Percentiles rank a stretch among this genome's conserved stretches.
These are phyloP conservation scores for Aspergillus panamensis DNA, from an alignment of 495 filamentous ascomycete genomes.

Conservation along the genomic window DNA sequence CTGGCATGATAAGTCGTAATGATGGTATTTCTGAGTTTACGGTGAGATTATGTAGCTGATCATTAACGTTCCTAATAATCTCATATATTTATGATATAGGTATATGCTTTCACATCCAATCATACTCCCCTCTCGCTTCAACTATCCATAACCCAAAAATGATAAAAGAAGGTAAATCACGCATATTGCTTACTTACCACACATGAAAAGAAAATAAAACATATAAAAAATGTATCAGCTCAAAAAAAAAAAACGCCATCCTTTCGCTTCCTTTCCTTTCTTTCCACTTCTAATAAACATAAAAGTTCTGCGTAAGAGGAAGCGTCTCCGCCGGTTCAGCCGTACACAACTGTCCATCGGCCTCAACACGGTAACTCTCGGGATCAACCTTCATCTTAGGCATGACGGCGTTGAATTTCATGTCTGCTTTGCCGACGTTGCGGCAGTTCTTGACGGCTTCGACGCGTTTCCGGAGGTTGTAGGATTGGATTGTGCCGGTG, in stretches of 20 bases:
- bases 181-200: neutral
- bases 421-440: slow-evolving; percentile 78
- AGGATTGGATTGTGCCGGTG: slow-evolving; percentile 59
- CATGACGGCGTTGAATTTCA: slow-evolving; percentile 88
- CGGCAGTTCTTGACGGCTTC: slow-evolving; percentile 80
- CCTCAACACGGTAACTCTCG: slow-evolving; percentile 85
- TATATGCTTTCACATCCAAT: neutral
- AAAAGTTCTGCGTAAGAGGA: slow-evolving; percentile 69
- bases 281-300: slow-evolving; percentile 16
- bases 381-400: slow-evolving; percentile 94
- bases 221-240: neutral
- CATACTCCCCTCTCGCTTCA: neutral
- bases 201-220: neutral
- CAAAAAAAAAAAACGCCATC: neutral
- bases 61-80: neutral
- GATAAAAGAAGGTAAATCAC: neutral
- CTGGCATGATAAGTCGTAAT: neutral
- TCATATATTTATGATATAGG: neutral
- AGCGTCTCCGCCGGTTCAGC: slow-evolving; percentile 70
- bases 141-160: neutral
- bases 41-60: neutral
- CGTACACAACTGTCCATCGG: slow-evolving; percentile 71
- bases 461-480: slow-evolving; percentile 75
- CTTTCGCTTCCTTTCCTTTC: neutral
- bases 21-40: neutral